Conservation (phyloP, 2,329 filamentous ascomycete genomes). For the Tolypocladium cylindrosporum region DNA sequence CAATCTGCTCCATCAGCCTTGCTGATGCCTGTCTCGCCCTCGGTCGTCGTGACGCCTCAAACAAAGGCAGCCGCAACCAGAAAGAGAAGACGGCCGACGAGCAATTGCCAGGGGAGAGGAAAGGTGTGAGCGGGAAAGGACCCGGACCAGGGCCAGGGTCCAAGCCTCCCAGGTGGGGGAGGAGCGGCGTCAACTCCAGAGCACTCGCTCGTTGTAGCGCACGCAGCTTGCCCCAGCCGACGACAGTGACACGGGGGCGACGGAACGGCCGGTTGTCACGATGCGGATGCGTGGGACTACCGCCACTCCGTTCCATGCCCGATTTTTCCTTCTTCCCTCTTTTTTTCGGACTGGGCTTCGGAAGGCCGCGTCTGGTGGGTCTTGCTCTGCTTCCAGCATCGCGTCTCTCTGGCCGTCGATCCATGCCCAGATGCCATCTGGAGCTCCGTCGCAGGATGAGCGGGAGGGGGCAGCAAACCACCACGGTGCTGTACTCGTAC, state of each 20-base stretch:
- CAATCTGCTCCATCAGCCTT: neutral
- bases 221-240: neutral
- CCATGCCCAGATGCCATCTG: no score
- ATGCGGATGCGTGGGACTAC: neutral
- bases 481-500: neutral
- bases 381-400: neutral
- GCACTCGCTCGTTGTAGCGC: no score
- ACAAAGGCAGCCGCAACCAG: neutral
- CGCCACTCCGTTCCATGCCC: neutral
- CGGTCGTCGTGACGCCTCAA: neutral
- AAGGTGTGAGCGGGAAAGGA: slow-evolving; percentile 1
- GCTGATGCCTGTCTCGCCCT: neutral
- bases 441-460: neutral
- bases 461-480: neutral
- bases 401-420: neutral
- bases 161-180: neutral
- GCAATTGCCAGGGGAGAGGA: neutral
- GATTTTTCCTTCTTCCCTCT: neutral
- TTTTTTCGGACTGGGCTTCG: neutral
- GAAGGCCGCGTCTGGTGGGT: neutral
- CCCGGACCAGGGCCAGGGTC: neutral
- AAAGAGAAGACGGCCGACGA: neutral
- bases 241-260: neutral
- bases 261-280: neutral
- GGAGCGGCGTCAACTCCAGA: no score